Percentiles rank a stretch among this genome's conserved stretches.
Evolutionary conservation across 352 stramenopile genomes (phyloP).

Genomic region (Phytophthora lateralis): DNA sequence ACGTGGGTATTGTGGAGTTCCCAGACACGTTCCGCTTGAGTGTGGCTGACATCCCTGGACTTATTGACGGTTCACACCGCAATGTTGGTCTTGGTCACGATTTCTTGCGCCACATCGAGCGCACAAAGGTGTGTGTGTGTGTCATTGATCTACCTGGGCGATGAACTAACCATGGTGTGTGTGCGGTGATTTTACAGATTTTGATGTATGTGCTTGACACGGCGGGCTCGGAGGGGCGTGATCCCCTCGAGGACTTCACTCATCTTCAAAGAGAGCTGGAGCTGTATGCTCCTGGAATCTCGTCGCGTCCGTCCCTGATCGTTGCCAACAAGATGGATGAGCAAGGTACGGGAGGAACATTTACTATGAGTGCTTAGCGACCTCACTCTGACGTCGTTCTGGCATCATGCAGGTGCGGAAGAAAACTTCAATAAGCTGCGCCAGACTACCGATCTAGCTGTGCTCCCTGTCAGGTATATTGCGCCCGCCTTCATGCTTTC

Average conservation of each 20-base stretch:
- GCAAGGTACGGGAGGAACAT: slow-evolving; percentile 34
- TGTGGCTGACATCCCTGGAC: slow-evolving; percentile 88
- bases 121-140: slow-evolving; percentile 89
- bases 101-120: slow-evolving; percentile 99
- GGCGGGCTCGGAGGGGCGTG: slow-evolving; percentile 73
- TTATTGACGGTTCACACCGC: slow-evolving; percentile 92
- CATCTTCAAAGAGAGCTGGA: slow-evolving; percentile 87
- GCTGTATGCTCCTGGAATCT: slow-evolving; percentile 88
- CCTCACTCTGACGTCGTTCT: background rate
- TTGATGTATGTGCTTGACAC: slow-evolving; percentile 89
- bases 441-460: slow-evolving; percentile 69
- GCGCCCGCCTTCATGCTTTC: background rate
- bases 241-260: slow-evolving; percentile 75
- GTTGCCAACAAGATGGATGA: slow-evolving; percentile 93
- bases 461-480: slow-evolving; percentile 81
- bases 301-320: slow-evolving; percentile 82
- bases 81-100: slow-evolving; percentile 98
- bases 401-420: slow-evolving; percentile 53
- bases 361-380: background rate
- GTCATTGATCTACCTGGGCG: background rate
- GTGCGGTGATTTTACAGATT: slow-evolving; percentile 45
- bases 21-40: slow-evolving; percentile 93
- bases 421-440: slow-evolving; percentile 78
- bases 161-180: background rate
- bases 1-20: slow-evolving; percentile 96